Percentiles rank a stretch among this genome's conserved stretches.
phyloP scores from a whole-genome alignment of 2,329 filamentous ascomycete species.

The Aureobasidium uvarum region DNA sequence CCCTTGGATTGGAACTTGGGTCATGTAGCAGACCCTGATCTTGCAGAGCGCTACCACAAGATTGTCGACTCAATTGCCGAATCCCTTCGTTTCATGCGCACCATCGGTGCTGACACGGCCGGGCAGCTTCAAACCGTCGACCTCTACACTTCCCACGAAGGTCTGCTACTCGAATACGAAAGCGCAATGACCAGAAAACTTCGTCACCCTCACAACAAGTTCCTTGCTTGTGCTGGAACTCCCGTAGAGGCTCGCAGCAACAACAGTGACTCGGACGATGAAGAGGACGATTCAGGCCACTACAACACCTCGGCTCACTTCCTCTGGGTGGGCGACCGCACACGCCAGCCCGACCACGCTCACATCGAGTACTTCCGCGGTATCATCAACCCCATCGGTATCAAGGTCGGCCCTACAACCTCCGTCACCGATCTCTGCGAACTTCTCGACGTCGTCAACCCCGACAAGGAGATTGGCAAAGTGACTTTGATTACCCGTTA shows the following conservation, averaged over 20 bases:
- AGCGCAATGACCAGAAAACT: slow-evolving; percentile 77
- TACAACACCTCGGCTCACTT: slow-evolving; percentile 97
- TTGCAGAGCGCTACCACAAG: slow-evolving; percentile 80
- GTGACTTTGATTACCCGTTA: slow-evolving; percentile 96
- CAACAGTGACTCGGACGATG: slow-evolving; percentile 31
- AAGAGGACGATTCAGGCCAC: slow-evolving; percentile 58
- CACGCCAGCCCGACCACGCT: slow-evolving; percentile 84
- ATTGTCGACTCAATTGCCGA: slow-evolving; percentile 87
- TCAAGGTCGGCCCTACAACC: slow-evolving; percentile 93
- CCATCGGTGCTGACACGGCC: slow-evolving; percentile 83
- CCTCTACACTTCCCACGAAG: slow-evolving; percentile 93
- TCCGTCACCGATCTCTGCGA: slow-evolving; percentile 69
- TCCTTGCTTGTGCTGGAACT: slow-evolving; percentile 28
- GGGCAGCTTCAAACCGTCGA: slow-evolving; percentile 87
- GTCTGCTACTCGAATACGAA: slow-evolving; percentile 91
- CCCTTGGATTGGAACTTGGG: slow-evolving; percentile 94
- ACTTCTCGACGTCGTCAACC: slow-evolving; percentile 84
- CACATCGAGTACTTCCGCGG: slow-evolving; percentile 98
- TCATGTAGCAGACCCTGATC: slow-evolving; percentile 77
- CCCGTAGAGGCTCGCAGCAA: slow-evolving; percentile 28
- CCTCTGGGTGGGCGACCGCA: slow-evolving; percentile 97
- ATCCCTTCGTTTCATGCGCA: slow-evolving; percentile 89
- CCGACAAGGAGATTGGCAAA: slow-evolving; percentile 77
- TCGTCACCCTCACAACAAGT: slow-evolving; percentile 58
- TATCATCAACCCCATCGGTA: slow-evolving; percentile 90